These are phyloP conservation scores for Corynespora cassiicola DNA, from an alignment of 2,329 filamentous ascomycete species.

Conservation along the genomic window DNA sequence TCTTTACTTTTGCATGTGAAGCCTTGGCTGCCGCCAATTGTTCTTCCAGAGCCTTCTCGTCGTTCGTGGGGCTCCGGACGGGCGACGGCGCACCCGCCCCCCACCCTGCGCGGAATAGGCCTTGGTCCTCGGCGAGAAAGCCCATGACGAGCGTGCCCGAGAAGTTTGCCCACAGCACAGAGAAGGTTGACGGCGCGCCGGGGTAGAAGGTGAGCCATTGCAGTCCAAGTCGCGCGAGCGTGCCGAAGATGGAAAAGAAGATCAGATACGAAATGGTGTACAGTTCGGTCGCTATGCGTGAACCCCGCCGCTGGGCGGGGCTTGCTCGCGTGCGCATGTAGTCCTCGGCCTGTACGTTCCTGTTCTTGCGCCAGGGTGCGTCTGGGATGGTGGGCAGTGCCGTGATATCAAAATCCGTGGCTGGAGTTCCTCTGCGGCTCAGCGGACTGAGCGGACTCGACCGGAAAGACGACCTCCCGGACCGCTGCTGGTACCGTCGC, in stretches of 20 bases:
- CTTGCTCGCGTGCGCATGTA: slow-evolving; percentile 18
- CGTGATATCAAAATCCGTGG: slow-evolving; percentile 30
- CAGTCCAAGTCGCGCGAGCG: slow-evolving; percentile 80
- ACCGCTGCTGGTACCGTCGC: slow-evolving; percentile 9
- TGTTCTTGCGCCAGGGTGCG: slow-evolving; percentile 6
- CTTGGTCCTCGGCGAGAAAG: slow-evolving; percentile 80
- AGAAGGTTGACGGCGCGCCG: slow-evolving; percentile 75
- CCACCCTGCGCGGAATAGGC: slow-evolving; percentile 75
- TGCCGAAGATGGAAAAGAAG: slow-evolving; percentile 85
- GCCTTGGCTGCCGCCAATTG: slow-evolving; percentile 55
- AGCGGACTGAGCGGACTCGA: background rate
- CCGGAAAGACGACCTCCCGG: slow-evolving; percentile 1
- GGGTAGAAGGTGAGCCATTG: slow-evolving; percentile 81
- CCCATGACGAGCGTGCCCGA: slow-evolving; percentile 83
- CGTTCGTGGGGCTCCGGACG: slow-evolving; percentile 29
- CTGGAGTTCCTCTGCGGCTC: slow-evolving; percentile 13
- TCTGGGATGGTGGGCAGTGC: slow-evolving; percentile 32
- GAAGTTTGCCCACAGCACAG: slow-evolving; percentile 87
- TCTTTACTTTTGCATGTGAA: slow-evolving; percentile 66
- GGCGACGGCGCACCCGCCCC: slow-evolving; percentile 43
- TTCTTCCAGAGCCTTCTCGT: slow-evolving; percentile 38
- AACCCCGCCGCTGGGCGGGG: slow-evolving; percentile 19
- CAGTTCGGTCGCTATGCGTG: slow-evolving; percentile 45
- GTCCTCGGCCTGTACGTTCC: slow-evolving; percentile 8
- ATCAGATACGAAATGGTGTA: slow-evolving; percentile 82